A percentile compares a stretch with the other conserved stretches of the same genome.
These are phyloP conservation scores for Wolfiporia cocos DNA, from an alignment of 1,284 basidiomycete genomes.

Conservation along the genomic window DNA sequence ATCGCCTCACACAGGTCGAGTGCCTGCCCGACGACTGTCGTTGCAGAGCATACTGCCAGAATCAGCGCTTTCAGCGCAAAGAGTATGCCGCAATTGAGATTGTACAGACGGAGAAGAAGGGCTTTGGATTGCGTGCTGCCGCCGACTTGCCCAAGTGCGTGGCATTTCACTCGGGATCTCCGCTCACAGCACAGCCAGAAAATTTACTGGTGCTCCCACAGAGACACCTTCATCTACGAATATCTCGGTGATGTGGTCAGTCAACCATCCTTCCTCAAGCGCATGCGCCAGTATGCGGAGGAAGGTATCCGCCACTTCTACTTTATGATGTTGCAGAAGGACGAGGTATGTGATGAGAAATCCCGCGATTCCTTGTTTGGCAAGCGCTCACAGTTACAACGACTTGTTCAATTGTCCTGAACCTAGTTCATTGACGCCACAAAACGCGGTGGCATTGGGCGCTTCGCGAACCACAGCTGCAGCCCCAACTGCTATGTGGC, in stretches of 20 bases:
- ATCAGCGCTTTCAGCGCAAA: conserved; percentile 87
- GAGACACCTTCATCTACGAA: conserved; percentile 94
- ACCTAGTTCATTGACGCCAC: conserved; percentile 99
- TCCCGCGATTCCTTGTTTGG: too few relatives aligned
- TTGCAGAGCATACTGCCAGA: conserved; percentile 80
- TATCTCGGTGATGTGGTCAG: conserved; percentile 97
- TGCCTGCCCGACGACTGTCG: conserved; percentile 87
- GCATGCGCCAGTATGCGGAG: conserved; percentile 91
- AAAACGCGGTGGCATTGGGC: conserved; percentile 92
- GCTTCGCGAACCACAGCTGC: conserved; percentile 98
- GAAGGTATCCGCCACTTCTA: conserved; percentile 98
- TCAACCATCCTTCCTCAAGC: conserved; percentile 82
- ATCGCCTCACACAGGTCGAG: conserved; percentile 95
- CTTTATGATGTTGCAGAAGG: conserved; percentile 99
- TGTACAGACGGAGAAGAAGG: conserved; percentile 93
- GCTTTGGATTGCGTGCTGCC: conserved; percentile 84
- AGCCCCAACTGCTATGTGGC: conserved; percentile 99
- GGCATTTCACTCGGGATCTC: too few relatives aligned
- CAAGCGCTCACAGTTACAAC: too few relatives aligned
- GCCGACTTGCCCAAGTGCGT: conserved; percentile 70
- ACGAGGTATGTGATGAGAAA: too few relatives aligned
- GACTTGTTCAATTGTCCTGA: too few relatives aligned
- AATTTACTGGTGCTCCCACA: conserved; percentile 26
- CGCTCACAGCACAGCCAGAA: too few relatives aligned
- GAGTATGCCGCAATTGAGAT: conserved; percentile 89